Conservation (phyloP, 306 rosid genomes). For the Trichosanthes truncata region DNA sequence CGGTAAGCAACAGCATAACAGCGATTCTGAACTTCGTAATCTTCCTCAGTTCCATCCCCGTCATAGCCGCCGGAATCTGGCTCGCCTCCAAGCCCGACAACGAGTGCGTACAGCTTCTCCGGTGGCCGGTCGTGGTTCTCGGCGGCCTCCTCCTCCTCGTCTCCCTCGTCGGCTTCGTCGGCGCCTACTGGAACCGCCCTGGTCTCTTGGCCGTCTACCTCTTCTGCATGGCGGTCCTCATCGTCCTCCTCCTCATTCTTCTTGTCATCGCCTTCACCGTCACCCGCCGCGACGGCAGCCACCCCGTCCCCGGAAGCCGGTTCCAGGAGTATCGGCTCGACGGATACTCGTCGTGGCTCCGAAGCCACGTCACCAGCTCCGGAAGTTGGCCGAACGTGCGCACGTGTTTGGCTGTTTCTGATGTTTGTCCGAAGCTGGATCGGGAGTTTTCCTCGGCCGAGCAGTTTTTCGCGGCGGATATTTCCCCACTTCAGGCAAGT, state of each 20-base stretch:
- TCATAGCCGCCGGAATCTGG: slow-evolving; percentile 79
- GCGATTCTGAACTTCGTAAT: slow-evolving; percentile 64
- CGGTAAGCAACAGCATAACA: slow-evolving; percentile 70
- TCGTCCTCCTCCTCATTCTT: slow-evolving; percentile 39
- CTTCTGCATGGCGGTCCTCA: slow-evolving; percentile 69
- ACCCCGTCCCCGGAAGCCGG: slow-evolving; percentile 38
- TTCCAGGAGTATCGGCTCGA: slow-evolving; percentile 52
- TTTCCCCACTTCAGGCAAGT: slow-evolving; percentile 75
- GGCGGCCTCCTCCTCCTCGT: slow-evolving; percentile 58
- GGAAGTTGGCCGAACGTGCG: slow-evolving; percentile 51
- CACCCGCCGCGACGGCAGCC: slow-evolving; percentile 47
- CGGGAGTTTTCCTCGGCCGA: slow-evolving; percentile 41
- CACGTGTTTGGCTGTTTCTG: slow-evolving; percentile 65
- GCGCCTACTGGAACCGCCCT: slow-evolving; percentile 66
- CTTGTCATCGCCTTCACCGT: slow-evolving; percentile 70
- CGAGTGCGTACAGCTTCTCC: slow-evolving; percentile 54
- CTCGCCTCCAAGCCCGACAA: slow-evolving; percentile 78
- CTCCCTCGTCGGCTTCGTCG: slow-evolving; percentile 66
- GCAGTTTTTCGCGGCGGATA: slow-evolving; percentile 51
- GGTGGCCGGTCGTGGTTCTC: slow-evolving; percentile 59
- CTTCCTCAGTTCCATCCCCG: slow-evolving; percentile 55
- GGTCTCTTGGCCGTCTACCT: slow-evolving; percentile 78
- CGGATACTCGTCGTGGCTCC: slow-evolving; percentile 57
- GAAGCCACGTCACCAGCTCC: slow-evolving; percentile 38
- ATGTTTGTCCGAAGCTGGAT: slow-evolving; percentile 39